Base-by-base conservation (phyloP, 306 rosid species). In the Inga laurina region DNA sequence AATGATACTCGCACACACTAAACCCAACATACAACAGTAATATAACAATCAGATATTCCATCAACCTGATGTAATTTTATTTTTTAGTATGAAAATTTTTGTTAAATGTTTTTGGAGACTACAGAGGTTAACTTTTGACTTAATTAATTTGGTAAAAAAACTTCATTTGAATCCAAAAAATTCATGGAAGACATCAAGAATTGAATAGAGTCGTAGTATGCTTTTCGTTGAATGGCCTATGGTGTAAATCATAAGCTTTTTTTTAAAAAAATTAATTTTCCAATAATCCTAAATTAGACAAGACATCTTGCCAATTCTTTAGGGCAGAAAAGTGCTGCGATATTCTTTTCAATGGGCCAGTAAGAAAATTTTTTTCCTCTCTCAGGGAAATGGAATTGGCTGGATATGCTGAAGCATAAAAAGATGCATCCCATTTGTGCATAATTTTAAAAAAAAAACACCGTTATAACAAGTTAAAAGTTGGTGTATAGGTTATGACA, bases 361-460 rank as follows among this genome's bases (percentile, higher is more conserved):
- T 10, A 62, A 19, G 8, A 37, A 43, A 0, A 0, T 6, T 1
- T 16, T 54, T 54, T 54, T 10, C 12, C 22, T 2, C 22, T 54
- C 24, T 54, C 12, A 11, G 37, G 57, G 82, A 27, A 49, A 39
- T 61, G 81, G 56, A 70, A 59, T 8, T 39, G 39, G 12, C 19
- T n/a, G 66, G 15, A 83, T 80, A 68, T 54, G 78, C 78, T 79
- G 4, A 51, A 52, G 45, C 43, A 24, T 18, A 66, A 39, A 69
- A 30, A 64, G 49, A 30, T 54, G 69, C 69, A 75, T 75, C 48
- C 66, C 30, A 22, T 57, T 66, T 24, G 18, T 75, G 68, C 65
- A 24, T 57, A 46, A 14, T 46, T 27, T 57, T n/a, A 8, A 37
- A 82, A 22, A 22, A 27, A 54, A 4, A 7, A 68, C 54, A 69